Evolutionary conservation across 1,284 basidiomycete species (phyloP), one percentile per base, ranked within the genome.

Genomic region (Trametes hirsuta): DNA sequence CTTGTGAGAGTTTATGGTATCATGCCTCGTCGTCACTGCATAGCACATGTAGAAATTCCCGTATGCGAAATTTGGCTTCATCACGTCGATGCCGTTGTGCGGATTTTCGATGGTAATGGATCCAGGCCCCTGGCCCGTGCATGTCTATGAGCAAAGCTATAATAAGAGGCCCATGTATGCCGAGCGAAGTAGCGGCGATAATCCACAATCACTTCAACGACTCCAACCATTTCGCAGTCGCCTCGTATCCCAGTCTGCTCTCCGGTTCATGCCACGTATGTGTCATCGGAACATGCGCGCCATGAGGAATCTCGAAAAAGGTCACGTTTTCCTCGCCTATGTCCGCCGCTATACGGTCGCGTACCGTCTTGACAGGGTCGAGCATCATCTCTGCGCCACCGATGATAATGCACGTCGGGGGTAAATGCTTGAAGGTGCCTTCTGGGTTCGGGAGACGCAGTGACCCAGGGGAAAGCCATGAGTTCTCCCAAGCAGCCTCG

Each of bases 381-480:
- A 79, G 70, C 34, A 84, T 69, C 9, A 81, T 70, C 69, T 88
- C 86, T 6, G 78, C 80, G 9, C 79, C 81, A 8, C 85, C 85
- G 3, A 76, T 76, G 24, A 79, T 71, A 49, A 87, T 79, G 65
- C 84, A 82, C 1, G 84, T 84, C 40, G 74, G 71, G 1, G 86
- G 85, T 70, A 84, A 84, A 15, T 75, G 78, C 37, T 74, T 74
- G 69, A 86, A 87, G 48, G 74, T 66, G 37, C 58, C 63, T 9
- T 77, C 65, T 11, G 68, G 62, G 2, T 78, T 71, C 18, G 46
- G 39, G 9, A 53, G 34, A 44, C 79, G 67, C 34, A 74, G 67
- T 6, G 79, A 83, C 2, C 79, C 80, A 2, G 85, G 84, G 1
- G 83, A 86, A 41, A 87, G 77, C 65, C 85, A 86, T n/a, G 74